phyloP scores from a whole-genome alignment of 2,329 filamentous ascomycete species.

The Fusarium sp. region DNA sequence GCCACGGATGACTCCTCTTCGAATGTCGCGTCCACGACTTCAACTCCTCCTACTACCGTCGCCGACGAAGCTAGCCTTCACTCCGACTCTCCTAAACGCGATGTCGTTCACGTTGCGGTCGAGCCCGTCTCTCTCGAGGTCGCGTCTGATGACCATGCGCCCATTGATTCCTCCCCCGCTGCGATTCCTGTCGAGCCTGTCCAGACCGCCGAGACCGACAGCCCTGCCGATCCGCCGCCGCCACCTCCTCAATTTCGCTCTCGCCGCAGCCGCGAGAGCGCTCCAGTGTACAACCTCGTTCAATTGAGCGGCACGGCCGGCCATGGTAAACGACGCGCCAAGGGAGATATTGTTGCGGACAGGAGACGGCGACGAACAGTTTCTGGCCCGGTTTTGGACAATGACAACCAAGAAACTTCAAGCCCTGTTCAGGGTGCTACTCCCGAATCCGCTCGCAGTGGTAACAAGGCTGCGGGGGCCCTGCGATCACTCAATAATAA shows the following conservation, averaged over 20 bases:
- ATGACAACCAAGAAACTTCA: constrained; percentile 23
- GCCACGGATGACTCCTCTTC: constrained; percentile 59
- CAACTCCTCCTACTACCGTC: constrained; percentile 78
- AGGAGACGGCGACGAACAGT: constrained; percentile 65
- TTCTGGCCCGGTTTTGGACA: constrained; percentile 55
- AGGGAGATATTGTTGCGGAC: constrained; percentile 64
- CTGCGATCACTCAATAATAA: constrained; percentile 59
- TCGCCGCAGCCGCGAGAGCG: constrained; percentile 68
- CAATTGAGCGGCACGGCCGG: constrained; percentile 74
- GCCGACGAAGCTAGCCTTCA: constrained; percentile 74
- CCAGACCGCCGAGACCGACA: constrained; percentile 28
- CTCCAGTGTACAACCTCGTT: constrained; percentile 78
- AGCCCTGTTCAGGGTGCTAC: constrained; percentile 31
- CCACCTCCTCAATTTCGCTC: constrained; percentile 55
- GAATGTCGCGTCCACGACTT: constrained; percentile 70
- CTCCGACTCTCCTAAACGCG: constrained; percentile 60
- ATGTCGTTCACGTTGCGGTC: constrained; percentile 54
- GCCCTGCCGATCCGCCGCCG: constrained; percentile 32
- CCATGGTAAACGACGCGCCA: constrained; percentile 71
- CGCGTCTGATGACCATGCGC: constrained; percentile 23
- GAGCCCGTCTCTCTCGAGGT: constrained; percentile 50
- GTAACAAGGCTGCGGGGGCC: constrained; percentile 65
- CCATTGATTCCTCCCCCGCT: constrained; percentile 13
- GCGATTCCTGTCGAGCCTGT: constrained; percentile 26
- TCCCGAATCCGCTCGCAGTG: constrained; percentile 50